Conservation (phyloP, 2,329 filamentous ascomycete genomes). For the Fusarium sp. region DNA sequence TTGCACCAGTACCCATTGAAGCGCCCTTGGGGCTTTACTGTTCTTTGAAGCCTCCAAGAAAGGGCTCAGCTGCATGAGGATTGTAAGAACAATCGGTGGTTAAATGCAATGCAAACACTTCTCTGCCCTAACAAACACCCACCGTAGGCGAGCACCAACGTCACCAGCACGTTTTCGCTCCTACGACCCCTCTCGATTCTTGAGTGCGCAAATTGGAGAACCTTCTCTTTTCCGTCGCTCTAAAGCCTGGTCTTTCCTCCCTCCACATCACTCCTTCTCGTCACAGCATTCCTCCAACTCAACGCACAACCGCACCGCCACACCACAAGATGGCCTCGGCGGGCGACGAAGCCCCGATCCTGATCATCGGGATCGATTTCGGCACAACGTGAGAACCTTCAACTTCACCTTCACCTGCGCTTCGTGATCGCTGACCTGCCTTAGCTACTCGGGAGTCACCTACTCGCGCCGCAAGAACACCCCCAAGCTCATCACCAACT, state of each 20-base stretch:
- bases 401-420: fast-evolving
- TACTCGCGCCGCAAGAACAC: slow-evolving; percentile 47
- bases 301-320: not conserved
- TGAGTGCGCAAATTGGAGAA: not conserved
- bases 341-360: not conserved
- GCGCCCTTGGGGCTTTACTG: too few species aligned
- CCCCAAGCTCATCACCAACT: slow-evolving; percentile 49
- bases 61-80: not conserved
- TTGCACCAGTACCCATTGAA: not conserved
- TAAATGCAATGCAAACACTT: not conserved
- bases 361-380: slow-evolving; percentile 31
- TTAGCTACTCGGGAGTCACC: slow-evolving; percentile 56
- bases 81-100: not conserved
- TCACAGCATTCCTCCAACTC: not conserved
- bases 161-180: not conserved
- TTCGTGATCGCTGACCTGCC: slow-evolving; percentile 2
- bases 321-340: not conserved
- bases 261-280: not conserved
- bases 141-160: not conserved
- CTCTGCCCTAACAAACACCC: not conserved
- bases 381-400: slow-evolving; percentile 21
- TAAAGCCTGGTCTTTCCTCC: not conserved
- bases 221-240: not conserved
- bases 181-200: not conserved
- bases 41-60: too few species aligned